phyloP scores from a whole-genome alignment of 1,284 basidiomycete genomes.

The Trichosporon inkin region DNA sequence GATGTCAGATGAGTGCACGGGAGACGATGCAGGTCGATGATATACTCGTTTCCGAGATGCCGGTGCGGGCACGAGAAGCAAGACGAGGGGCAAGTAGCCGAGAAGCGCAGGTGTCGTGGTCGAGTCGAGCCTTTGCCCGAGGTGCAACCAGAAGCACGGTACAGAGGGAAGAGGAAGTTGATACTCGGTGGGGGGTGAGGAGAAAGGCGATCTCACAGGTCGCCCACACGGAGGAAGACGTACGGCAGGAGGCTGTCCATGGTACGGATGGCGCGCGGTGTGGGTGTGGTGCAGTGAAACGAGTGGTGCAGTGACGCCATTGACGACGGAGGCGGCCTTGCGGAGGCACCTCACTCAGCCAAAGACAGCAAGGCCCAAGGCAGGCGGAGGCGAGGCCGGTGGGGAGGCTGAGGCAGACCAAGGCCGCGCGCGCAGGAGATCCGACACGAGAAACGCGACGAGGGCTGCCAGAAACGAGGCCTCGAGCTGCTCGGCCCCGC shows the following conservation, averaged over 20 bases:
- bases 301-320: neutral
- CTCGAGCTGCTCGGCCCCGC: neutral
- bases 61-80: constrained; percentile 1
- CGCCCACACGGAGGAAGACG: too few species aligned
- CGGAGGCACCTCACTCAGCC: too few species aligned
- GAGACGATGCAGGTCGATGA: neutral
- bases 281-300: too few species aligned
- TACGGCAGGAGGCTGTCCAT: too few species aligned
- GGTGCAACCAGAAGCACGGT: neutral
- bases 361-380: too few species aligned
- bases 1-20: neutral
- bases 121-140: neutral
- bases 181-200: neutral
- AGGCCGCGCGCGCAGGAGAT: constrained; percentile 1
- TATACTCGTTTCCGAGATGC: neutral
- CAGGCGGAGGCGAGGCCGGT: neutral
- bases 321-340: neutral
- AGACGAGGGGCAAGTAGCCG: neutral
- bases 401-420: neutral
- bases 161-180: neutral
- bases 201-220: neutral
- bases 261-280: too few species aligned
- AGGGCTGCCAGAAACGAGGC: neutral
- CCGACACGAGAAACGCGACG: neutral
- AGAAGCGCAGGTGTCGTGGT: neutral